A percentile compares a stretch with the other conserved stretches of the same genome.
Conservation (phyloP, 305 asterid genomes). For the Fraxinus xanthoxyloides region DNA sequence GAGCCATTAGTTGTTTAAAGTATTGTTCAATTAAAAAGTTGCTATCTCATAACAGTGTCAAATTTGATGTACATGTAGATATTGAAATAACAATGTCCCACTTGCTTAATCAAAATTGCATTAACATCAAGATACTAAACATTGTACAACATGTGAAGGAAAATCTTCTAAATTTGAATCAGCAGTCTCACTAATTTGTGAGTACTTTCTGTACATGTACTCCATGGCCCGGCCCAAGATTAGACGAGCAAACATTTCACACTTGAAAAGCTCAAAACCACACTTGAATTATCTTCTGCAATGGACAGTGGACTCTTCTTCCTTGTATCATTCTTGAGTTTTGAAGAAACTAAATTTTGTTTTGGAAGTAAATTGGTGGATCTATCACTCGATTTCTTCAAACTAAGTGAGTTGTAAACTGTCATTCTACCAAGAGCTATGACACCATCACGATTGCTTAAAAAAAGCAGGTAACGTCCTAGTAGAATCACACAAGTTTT, state of each 20-base stretch:
- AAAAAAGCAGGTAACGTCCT: conserved; percentile 46
- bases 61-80: too few relatives aligned
- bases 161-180: not conserved
- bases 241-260: not conserved
- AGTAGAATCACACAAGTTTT: conserved; percentile 78
- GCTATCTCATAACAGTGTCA: too few relatives aligned
- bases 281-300: conserved; percentile 25
- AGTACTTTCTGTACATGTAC: not conserved
- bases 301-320: conserved; percentile 10
- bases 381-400: conserved; percentile 38
- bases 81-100: not conserved
- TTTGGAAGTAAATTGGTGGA: conserved; percentile 41
- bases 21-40: too few relatives aligned
- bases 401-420: conserved; percentile 55
- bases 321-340: conserved; percentile 39
- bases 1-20: too few relatives aligned
- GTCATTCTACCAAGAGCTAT: conserved; percentile 79
- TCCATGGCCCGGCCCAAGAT: not conserved
- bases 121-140: not conserved
- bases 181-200: not conserved
- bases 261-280: conserved; percentile 27
- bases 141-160: not conserved
- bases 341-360: conserved; percentile 40
- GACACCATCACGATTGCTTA: conserved; percentile 65
- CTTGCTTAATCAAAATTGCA: not conserved